Evolutionary conservation across 192 early-diverging fungal species (phyloP).

Genomic region (Linnemannia elongata): DNA sequence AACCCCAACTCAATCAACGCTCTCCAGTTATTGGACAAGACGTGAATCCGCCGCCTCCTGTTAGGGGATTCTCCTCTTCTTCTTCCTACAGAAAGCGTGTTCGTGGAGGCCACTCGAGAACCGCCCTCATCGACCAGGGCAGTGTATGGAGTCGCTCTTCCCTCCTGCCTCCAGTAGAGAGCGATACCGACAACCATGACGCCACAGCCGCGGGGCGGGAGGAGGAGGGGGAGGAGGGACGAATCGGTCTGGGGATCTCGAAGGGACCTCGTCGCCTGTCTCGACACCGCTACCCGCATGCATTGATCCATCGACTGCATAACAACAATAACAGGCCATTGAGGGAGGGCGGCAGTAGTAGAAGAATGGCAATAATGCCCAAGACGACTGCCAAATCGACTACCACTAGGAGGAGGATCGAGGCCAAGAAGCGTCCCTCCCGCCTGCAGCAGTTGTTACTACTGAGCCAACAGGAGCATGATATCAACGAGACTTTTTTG

Average conservation of each 20-base stretch:
- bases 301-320: not conserved
- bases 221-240: not conserved
- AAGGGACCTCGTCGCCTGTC: not conserved
- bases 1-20: not conserved
- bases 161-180: not conserved
- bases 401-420: not conserved
- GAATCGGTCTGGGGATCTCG: not conserved
- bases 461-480: not conserved
- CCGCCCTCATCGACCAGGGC: not conserved
- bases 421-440: not conserved
- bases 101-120: not conserved
- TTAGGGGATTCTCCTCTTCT: not conserved
- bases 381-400: not conserved
- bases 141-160: not conserved
- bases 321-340: too few species aligned
- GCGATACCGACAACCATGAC: not conserved
- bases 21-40: not conserved
- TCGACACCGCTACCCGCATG: slow-evolving; percentile 8
- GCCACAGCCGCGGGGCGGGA: not conserved
- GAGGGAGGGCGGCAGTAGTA: not conserved
- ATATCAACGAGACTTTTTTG: not conserved
- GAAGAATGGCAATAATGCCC: not conserved
- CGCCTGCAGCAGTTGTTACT: not conserved
- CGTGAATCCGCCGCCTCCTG: not conserved
- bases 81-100: not conserved